These are phyloP conservation scores for Populus euphratica DNA, from an alignment of 345 rosid species.

Conservation along the genomic window DNA sequence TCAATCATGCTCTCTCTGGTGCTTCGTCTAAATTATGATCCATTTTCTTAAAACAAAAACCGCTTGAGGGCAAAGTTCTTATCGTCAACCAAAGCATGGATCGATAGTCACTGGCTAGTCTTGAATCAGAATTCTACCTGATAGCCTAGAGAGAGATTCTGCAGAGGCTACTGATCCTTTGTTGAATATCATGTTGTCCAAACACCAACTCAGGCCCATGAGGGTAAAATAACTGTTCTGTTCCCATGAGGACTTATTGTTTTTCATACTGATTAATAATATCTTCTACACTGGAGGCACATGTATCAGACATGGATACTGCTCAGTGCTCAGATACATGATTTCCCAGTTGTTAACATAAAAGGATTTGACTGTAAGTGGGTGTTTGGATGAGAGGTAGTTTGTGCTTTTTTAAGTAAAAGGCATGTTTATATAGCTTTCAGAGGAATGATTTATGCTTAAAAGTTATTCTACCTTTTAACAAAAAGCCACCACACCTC, in stretches of 20 bases:
- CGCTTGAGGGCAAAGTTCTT: neutral
- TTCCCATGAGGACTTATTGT: neutral
- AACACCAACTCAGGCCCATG: neutral
- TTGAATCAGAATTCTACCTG: neutral
- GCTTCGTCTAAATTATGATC: conserved; percentile 41
- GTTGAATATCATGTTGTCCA: neutral
- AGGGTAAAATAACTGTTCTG: neutral
- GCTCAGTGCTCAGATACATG: neutral
- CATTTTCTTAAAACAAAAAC: neutral
- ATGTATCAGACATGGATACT: neutral
- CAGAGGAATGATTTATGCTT: no score
- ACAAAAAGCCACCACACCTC: no score
- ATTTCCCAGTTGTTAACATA: neutral
- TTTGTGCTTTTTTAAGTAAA: no score
- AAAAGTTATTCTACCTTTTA: no score
- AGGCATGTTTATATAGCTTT: no score
- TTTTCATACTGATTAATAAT: neutral
- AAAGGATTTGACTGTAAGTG: no score
- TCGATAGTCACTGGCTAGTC: neutral
- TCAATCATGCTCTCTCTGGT: conserved; percentile 35
- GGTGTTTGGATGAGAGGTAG: no score
- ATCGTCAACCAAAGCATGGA: neutral
- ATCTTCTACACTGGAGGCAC: neutral
- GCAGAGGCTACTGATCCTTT: neutral
- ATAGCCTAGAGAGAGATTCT: neutral